Base-by-base conservation (phyloP, 495 filamentous ascomycete species). In the Rhypophila decipiens region DNA sequence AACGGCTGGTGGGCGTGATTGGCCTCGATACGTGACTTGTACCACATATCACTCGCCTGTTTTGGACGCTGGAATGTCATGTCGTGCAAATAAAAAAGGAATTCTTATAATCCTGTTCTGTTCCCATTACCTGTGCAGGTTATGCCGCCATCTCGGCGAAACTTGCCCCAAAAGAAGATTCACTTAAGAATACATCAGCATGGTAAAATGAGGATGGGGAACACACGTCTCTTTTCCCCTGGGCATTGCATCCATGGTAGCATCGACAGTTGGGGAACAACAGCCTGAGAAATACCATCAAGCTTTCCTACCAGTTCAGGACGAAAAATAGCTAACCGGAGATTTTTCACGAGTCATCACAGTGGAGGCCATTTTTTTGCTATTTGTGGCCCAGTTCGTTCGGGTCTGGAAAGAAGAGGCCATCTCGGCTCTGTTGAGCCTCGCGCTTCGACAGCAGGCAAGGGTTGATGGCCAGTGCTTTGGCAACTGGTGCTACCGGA, bases 381-480 rank as follows among this genome's bases (percentile, higher is more conserved):
- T n/a, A n/a, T n/a, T n/a, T n/a, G n/a, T n/a, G n/a, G n/a, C n/a
- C n/a, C 34, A 43, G 34, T 44, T 23, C 31, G 8, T 11, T 38
- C 7, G 22, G 8, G 35, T n/a, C 21, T 34, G 41, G 22, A 21
- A 24, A 37, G 36, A 44, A 18, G 37, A 34, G 34, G 40, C 21
- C 44, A 24, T 13, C 15, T 27, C 17, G 19, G 22, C 24, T 51
- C 12, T 7, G 24, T 46, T 38, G 39, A 44, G 34, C 47, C 39
- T 39, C 50, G 46, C 51, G 24, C 42, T 44, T 44, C 42, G 24
- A 15, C 44, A 46, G 19, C 44, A 10, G 24, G 33, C 44, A 46
- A 21, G 43, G 46, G 23, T 19, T 49, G 46, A 46, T 53, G 51
- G 37, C 51, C 51, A 53, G 51, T 53, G 46, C 51, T 49, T 49